A percentile compares a stretch with the other conserved stretches of the same genome.
Evolutionary conservation across 192 early-diverging fungal genomes (phyloP).

Genomic region (Ambispora gerdemannii): DNA sequence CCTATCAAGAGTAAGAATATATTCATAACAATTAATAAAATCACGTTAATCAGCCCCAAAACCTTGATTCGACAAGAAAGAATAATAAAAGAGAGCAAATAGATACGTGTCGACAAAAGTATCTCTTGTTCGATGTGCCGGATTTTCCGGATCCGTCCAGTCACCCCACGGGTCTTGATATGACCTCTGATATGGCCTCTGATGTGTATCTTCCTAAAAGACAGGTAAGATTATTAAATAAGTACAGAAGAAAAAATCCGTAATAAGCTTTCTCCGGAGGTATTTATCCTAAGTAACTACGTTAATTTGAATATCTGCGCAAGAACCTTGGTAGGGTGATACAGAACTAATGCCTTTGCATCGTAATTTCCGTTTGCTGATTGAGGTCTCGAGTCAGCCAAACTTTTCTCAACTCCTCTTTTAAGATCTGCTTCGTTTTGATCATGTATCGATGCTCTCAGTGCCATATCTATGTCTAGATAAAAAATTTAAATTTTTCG

Average conservation of each 20-base stretch:
- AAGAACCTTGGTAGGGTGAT: background rate
- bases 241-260: background rate
- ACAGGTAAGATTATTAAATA: background rate
- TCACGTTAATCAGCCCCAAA: background rate
- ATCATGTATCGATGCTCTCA: background rate
- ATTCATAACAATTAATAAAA: background rate
- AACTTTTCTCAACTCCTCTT: background rate
- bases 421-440: background rate
- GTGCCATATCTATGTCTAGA: background rate
- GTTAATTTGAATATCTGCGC: background rate
- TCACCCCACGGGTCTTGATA: background rate
- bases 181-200: background rate
- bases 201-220: background rate
- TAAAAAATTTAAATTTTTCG: background rate
- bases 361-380: too few relatives aligned
- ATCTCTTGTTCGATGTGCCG: background rate
- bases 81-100: background rate
- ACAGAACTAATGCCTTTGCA: too few relatives aligned
- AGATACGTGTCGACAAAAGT: conserved; percentile 12
- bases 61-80: background rate
- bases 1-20: conserved; percentile 16
- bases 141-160: conserved; percentile 2
- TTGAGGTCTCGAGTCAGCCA: background rate
- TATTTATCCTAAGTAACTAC: too few relatives aligned
- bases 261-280: background rate